These are phyloP conservation scores for Juglanconis oblonga DNA, from an alignment of 2,329 filamentous ascomycete genomes.

Conservation along the genomic window DNA sequence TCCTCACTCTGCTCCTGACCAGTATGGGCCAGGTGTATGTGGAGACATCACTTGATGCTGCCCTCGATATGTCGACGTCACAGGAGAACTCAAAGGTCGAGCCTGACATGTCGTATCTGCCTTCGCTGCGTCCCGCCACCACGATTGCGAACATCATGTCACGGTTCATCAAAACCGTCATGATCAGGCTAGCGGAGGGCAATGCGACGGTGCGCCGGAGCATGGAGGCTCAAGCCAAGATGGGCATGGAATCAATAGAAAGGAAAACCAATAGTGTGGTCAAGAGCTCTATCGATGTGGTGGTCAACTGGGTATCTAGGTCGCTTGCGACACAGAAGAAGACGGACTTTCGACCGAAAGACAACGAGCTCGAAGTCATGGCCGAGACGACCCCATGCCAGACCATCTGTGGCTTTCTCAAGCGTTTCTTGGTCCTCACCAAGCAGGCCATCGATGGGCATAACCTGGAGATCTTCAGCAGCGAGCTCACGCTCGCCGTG, in stretches of 20 bases:
- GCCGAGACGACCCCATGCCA: constrained; percentile 83
- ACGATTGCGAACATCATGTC: constrained; percentile 92
- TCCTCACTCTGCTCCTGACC: constrained; percentile 78
- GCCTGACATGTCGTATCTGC: constrained; percentile 82
- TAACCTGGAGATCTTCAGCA: constrained; percentile 78
- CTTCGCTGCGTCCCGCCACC: constrained; percentile 74
- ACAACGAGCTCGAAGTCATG: constrained; percentile 61
- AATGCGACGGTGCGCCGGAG: constrained; percentile 88
- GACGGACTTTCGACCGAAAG: constrained; percentile 83
- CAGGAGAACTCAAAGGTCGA: constrained; percentile 80
- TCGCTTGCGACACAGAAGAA: constrained; percentile 78
- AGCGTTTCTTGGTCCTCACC: constrained; percentile 60
- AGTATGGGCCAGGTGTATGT: constrained; percentile 84
- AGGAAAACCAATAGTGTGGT: constrained; percentile 69
- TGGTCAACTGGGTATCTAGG: constrained; percentile 72
- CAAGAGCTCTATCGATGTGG: constrained; percentile 60
- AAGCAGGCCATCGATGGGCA: constrained; percentile 73
- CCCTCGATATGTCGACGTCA: constrained; percentile 67
- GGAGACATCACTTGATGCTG: constrained; percentile 65
- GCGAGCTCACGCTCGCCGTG: constrained; percentile 78
- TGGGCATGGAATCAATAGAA: constrained; percentile 75
- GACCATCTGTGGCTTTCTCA: constrained; percentile 76
- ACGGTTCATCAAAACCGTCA: constrained; percentile 83
- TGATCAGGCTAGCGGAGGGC: constrained; percentile 83
- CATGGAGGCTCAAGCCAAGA: constrained; percentile 79